Conservation (phyloP, 768 basidiomycete genomes). For the Grammothele lineata region DNA sequence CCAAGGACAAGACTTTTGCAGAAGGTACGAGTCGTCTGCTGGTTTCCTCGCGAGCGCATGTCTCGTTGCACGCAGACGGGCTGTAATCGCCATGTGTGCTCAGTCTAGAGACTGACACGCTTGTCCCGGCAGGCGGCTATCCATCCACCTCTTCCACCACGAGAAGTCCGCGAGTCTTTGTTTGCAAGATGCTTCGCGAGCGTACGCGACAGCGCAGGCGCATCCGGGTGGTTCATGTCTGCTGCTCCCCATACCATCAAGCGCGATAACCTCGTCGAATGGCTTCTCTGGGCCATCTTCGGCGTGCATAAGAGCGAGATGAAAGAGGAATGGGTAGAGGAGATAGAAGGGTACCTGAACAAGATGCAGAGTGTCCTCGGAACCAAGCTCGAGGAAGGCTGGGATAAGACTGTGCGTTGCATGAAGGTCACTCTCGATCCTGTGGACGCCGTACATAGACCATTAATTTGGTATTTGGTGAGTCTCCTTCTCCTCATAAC, state of each 20-base stretch:
- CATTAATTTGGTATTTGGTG: constrained; percentile 62
- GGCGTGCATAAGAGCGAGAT: constrained; percentile 31
- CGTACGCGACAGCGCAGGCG: constrained; percentile 22
- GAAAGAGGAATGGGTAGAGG: constrained; percentile 41
- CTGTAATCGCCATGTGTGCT: too few species aligned
- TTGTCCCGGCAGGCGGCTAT: constrained; percentile 26
- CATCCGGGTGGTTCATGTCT: constrained; percentile 52
- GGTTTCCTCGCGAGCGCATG: too few species aligned
- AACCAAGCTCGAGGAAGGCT: constrained; percentile 36
- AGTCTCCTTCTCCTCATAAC: constrained; percentile 20
- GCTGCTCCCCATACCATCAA: constrained; percentile 26
- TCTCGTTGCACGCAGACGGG: too few species aligned
- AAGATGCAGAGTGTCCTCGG: constrained; percentile 39
- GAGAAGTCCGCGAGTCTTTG: constrained; percentile 40
- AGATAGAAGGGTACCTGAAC: constrained; percentile 44
- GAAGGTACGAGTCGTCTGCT: constrained; percentile 46
- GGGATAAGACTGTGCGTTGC: constrained; percentile 33
- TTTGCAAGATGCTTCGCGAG: constrained; percentile 43
- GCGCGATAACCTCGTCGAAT: constrained; percentile 49
- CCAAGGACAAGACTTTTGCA: constrained; percentile 45
- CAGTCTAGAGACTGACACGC: too few species aligned
- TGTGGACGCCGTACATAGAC: constrained; percentile 51
- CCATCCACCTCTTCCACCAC: constrained; percentile 36
- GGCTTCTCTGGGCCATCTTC: constrained; percentile 67
- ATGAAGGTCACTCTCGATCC: constrained; percentile 56